Evolutionary conservation across 2,329 filamentous ascomycete genomes (phyloP).

Genomic region (Acrocalymma vagum): DNA sequence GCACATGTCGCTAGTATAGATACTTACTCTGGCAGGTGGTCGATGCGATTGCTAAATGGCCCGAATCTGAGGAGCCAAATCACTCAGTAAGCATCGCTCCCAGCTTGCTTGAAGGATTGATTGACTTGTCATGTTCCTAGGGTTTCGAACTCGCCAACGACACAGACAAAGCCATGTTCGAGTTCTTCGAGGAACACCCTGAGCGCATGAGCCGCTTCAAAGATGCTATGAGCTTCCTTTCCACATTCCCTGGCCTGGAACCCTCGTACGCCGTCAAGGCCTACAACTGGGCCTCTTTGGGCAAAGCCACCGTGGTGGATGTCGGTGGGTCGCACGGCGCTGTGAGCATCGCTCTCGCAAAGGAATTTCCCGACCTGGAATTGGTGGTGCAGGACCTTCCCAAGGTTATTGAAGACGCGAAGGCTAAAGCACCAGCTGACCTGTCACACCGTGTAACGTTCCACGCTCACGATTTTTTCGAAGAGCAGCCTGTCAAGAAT

Average conservation of each 20-base stretch:
- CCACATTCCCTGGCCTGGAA: conserved; percentile 8
- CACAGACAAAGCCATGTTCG: conserved; percentile 17
- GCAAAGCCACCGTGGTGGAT: conserved; percentile 26
- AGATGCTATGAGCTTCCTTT: conserved; percentile 18
- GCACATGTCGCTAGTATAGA: conserved; percentile 11
- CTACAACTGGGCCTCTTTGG: conserved; percentile 22
- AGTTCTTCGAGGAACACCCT: conserved; percentile 11
- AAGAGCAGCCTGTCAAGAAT: conserved; percentile 22
- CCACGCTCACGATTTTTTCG: conserved; percentile 28
- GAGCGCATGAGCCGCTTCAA: conserved; percentile 12
- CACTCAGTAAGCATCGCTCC: conserved; percentile 10
- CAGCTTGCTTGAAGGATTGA: conserved; percentile 6
- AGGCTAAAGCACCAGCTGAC: conserved; percentile 11
- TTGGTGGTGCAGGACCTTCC: conserved; percentile 27
- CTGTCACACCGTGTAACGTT: conserved; percentile 17
- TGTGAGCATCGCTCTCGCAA: conserved; percentile 21
- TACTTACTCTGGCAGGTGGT: conserved; percentile 15
- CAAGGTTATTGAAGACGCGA: conserved; percentile 18
- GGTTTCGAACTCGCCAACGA: conserved; percentile 19
- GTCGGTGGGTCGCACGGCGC: conserved; percentile 26
- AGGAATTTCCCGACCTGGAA: conserved; percentile 14
- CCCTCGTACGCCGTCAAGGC: conserved; percentile 9
- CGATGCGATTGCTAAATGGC: conserved; percentile 19
- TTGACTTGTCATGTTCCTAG: conserved; percentile 9
- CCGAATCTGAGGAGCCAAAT: conserved; percentile 17